Base-by-base conservation (phyloP, 768 basidiomycete species). In the Psilocybe subaeruginosa region DNA sequence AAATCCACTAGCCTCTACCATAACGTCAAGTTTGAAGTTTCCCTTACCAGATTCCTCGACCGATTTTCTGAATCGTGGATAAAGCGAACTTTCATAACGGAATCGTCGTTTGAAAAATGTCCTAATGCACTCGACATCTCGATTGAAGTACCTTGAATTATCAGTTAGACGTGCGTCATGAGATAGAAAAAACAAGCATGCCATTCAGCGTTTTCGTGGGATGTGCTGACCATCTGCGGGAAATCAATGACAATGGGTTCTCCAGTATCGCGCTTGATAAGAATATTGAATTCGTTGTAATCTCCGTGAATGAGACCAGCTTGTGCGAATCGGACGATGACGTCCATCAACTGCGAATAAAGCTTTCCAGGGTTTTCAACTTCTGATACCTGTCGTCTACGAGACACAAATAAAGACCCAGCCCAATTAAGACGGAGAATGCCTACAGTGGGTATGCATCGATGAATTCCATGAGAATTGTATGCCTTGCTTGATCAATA, bases 251-350 rank as follows among this genome's bases (percentile, higher is more conserved):
- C 87, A 55, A 98, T 76, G 6, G 96, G 92, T 68, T 93, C 88
- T 9, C 83, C 82, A 19, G 75, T 73, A 56, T 89, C 88, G 49
- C 92, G 85, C 39, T 85, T 85, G 67, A 99, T 95, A 63, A 99
- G 87, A 66, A 99, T 95, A 74, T 99, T 99, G 80, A 99, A 99
- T 72, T 99, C 97, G 77, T 99, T 99, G 77, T 92, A 99, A 68
- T 99, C 97, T 45, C 97, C 96, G 69, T 99, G 97, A 54, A 99
- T 99, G n/a, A 99, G 84, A 4, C 97, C 97, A 14, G 91, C 87
- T 39, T 86, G 88, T 4, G 97, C 96, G 69, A 99, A 91, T 56
- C 95, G 92, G 59, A 98, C 94, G 71, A 99, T 95, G 62, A 98
- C 80, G 73, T 95, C 93, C 97, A 99, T 99, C 48, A 99, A 80